Conservation (phyloP, 2,329 filamentous ascomycete species). For the Exophiala dermatitidis region DNA sequence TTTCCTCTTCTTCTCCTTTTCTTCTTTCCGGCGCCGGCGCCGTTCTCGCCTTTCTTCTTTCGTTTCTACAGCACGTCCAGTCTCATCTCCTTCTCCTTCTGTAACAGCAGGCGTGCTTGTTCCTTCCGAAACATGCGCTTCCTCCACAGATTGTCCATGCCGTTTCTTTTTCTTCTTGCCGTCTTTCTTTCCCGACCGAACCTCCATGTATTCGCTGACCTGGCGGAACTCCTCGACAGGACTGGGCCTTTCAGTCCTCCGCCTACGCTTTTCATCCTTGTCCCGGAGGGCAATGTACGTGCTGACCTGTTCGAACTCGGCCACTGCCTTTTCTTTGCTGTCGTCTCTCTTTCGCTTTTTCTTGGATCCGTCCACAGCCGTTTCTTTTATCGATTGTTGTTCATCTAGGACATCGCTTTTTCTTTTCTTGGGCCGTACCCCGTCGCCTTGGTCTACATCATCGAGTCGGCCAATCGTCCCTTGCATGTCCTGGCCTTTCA, state of each 20-base stretch:
- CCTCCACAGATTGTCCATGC: background rate
- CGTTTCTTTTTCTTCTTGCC: background rate
- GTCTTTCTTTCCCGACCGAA: conserved; percentile 6
- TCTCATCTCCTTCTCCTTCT: background rate
- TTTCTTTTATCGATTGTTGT: conserved; percentile 3
- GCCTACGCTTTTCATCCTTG: conserved; percentile 16
- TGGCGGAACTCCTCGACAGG: conserved; percentile 22
- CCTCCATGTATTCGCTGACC: conserved; percentile 21
- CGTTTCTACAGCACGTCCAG: conserved; percentile 9
- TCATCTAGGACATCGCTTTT: conserved; percentile 23
- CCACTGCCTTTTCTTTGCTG: background rate
- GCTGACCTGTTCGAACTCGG: conserved; percentile 19
- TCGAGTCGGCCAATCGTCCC: conserved; percentile 54
- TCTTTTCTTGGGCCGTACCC: conserved; percentile 7
- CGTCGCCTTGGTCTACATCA: conserved; percentile 7
- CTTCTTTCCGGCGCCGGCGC: conserved; percentile 19
- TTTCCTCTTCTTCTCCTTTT: conserved; percentile 8
- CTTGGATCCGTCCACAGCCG: conserved; percentile 3
- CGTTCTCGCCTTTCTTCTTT: conserved; percentile 24
- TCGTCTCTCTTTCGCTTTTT: conserved; percentile 2
- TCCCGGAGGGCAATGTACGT: conserved; percentile 17
- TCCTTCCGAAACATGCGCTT: background rate
- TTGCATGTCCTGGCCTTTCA: conserved; percentile 67
- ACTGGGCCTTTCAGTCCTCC: conserved; percentile 9
- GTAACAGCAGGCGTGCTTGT: background rate